Evolutionary conservation across 108 stramenopile genomes (phyloP).

Genomic region (Nannochloropsis salina): DNA sequence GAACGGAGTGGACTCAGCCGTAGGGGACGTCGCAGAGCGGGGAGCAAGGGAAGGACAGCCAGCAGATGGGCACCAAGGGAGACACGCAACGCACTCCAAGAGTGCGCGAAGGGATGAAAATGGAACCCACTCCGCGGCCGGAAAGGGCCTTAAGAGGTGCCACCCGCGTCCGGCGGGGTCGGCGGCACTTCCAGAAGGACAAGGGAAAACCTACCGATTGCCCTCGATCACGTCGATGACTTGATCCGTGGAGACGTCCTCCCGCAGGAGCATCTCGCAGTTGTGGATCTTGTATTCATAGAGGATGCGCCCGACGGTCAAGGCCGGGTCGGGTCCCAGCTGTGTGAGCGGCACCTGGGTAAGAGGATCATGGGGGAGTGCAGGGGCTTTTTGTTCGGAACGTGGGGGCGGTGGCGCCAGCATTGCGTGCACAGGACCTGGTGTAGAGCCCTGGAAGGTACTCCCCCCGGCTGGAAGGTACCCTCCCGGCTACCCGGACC

Average conservation of each 20-base stretch:
- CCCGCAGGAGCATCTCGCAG: conserved; percentile 84
- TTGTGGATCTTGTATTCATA: conserved; percentile 87
- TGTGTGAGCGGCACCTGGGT: conserved; percentile 8
- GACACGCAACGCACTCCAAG: background rate
- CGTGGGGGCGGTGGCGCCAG: too few relatives aligned
- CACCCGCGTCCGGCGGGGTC: background rate
- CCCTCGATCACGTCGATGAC: conserved; percentile 95
- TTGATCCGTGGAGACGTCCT: conserved; percentile 90
- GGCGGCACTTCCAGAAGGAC: too few relatives aligned
- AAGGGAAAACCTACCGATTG: conserved; percentile 62
- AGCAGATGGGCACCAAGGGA: background rate
- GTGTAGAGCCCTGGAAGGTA: too few relatives aligned
- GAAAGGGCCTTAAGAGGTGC: background rate
- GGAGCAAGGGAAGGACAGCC: background rate
- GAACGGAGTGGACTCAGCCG: background rate
- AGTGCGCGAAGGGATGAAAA: background rate
- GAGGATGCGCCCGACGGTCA: conserved; percentile 71
- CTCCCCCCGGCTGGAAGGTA: too few relatives aligned
- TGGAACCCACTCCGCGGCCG: too few relatives aligned
- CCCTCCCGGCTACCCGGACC: too few relatives aligned
- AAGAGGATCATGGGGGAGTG: background rate
- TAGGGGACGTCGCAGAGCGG: too few relatives aligned
- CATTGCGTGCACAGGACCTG: too few relatives aligned
- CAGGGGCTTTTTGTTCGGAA: too few relatives aligned
- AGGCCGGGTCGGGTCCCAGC: conserved; percentile 65